These are phyloP conservation scores for Setomelanomma holmii DNA, from an alignment of 2,329 filamentous ascomycete species.

Conservation along the genomic window DNA sequence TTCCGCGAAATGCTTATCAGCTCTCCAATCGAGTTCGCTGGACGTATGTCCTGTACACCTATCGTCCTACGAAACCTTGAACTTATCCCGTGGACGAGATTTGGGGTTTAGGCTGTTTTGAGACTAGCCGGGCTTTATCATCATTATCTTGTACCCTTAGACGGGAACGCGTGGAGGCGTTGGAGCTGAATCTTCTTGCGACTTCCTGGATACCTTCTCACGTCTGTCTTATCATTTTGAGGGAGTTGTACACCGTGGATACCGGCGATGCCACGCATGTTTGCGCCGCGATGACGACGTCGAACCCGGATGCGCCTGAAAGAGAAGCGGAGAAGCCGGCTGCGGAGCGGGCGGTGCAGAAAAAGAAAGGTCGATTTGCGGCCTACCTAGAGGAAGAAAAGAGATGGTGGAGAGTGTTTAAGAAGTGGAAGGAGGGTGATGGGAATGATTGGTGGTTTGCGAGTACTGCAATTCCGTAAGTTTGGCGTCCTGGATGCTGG, in stretches of 20 bases:
- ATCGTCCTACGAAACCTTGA: not conserved
- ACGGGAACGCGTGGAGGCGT: too few species aligned
- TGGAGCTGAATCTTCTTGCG: too few species aligned
- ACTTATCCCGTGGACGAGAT: too few species aligned
- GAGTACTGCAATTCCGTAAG: slow-evolving; percentile 44
- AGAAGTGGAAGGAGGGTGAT: slow-evolving; percentile 16
- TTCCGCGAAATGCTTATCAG: not conserved
- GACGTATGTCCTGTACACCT: not conserved
- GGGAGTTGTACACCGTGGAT: too few species aligned
- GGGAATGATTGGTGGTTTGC: slow-evolving; percentile 50
- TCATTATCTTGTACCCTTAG: too few species aligned
- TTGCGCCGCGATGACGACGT: not conserved
- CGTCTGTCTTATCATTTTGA: too few species aligned
- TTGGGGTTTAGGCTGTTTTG: not conserved
- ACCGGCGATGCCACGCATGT: not conserved
- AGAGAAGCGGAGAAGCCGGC: not conserved
- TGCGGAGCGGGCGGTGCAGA: not conserved
- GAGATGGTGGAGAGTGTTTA: slow-evolving; percentile 20
- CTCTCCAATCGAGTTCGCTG: not conserved
- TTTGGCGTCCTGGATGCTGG: too few species aligned
- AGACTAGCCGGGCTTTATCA: slow-evolving; percentile 26
- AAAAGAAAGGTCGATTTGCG: not conserved
- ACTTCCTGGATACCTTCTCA: too few species aligned
- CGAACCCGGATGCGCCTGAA: not conserved
- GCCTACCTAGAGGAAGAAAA: not conserved